Conservation (phyloP, 1,284 basidiomycete species). For the Heliocybe sulcata region DNA sequence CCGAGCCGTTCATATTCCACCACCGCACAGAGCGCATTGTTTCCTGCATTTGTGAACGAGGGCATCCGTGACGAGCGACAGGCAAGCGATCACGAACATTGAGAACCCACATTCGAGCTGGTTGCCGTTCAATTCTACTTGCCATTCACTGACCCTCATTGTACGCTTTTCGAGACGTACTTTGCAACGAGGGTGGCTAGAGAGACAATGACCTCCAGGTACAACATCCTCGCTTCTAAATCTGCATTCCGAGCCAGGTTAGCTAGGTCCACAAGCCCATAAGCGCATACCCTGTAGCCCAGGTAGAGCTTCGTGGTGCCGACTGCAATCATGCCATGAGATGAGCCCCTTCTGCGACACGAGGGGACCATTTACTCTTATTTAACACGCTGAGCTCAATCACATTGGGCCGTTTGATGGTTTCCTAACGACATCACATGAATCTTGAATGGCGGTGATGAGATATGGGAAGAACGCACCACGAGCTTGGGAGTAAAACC, state of each 20-base stretch:
- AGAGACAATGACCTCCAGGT: constrained; percentile 39
- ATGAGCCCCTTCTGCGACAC: neutral
- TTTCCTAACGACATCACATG: constrained; percentile 26
- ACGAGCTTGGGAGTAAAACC: too few species aligned
- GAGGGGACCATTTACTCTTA: constrained; percentile 31
- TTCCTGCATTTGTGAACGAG: constrained; percentile 44
- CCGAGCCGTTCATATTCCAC: constrained; percentile 38
- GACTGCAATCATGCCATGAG: constrained; percentile 24
- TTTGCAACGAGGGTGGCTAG: too few species aligned
- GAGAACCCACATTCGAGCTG: constrained; percentile 41
- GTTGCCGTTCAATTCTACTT: too few species aligned
- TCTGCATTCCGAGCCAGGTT: constrained; percentile 43
- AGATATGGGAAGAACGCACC: too few species aligned
- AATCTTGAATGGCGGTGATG: too few species aligned
- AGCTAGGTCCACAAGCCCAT: constrained; percentile 50
- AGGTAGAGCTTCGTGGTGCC: constrained; percentile 54
- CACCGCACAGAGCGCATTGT: constrained; percentile 48
- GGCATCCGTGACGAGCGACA: neutral
- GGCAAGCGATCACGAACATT: neutral
- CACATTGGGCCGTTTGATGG: constrained; percentile 36
- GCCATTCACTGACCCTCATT: too few species aligned
- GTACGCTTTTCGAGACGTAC: too few species aligned
- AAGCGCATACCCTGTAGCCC: constrained; percentile 48
- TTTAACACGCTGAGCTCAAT: constrained; percentile 57
- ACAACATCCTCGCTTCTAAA: constrained; percentile 23